A percentile compares a stretch with the other conserved stretches of the same genome.
Conservation (phyloP, 164 flowering plant species). For the Chloranthus sessilifolius region DNA sequence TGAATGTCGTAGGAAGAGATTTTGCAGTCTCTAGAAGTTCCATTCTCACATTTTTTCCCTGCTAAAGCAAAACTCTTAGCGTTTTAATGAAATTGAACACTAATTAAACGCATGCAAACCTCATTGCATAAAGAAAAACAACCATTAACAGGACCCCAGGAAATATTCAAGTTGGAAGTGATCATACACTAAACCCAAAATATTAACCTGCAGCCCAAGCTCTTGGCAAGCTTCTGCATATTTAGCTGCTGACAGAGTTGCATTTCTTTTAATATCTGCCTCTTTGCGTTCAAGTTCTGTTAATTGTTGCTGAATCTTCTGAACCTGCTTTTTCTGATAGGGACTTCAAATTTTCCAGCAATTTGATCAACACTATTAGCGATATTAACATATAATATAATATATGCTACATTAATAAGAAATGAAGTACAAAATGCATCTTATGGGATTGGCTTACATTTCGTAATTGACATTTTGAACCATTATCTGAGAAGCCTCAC, state of each 20-base stretch:
- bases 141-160: not conserved
- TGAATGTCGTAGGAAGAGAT: slow-evolving; percentile 70
- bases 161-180: not conserved
- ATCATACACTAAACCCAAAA: slow-evolving; percentile 6
- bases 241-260: slow-evolving; percentile 79
- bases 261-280: slow-evolving; percentile 81
- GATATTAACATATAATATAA: not conserved
- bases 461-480: slow-evolving; percentile 93
- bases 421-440: not conserved
- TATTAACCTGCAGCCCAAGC: slow-evolving; percentile 86
- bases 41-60: slow-evolving; percentile 80
- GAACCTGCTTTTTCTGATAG: slow-evolving; percentile 90
- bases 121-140: no score
- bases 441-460: slow-evolving; percentile 55
- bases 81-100: not conserved
- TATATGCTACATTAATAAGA: not conserved
- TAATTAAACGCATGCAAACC: not conserved
- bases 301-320: slow-evolving; percentile 89
- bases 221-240: slow-evolving; percentile 93
- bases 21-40: slow-evolving; percentile 89
- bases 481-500: slow-evolving; percentile 96
- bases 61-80: slow-evolving; percentile 17
- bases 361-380: slow-evolving; percentile 1
- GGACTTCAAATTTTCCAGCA: slow-evolving; percentile 52
- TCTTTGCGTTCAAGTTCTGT: slow-evolving; percentile 89